Evolutionary conservation across 352 stramenopile genomes (phyloP).

Genomic region (Pythium dissimile): DNA sequence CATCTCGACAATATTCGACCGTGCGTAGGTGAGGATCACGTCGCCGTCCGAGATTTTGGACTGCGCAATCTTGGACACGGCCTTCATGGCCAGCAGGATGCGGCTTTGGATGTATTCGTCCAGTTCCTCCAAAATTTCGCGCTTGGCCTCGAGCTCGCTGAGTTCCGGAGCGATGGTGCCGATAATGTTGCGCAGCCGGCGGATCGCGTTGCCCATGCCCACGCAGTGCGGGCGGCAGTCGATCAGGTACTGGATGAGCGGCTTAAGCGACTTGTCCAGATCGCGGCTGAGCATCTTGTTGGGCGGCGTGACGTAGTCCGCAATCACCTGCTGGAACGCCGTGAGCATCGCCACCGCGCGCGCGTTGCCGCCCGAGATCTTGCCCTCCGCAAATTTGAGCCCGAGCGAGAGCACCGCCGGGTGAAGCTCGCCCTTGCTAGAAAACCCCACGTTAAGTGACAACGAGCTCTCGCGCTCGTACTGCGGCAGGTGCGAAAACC

Average conservation of each 20-base stretch:
- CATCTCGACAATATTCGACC: constrained; percentile 89
- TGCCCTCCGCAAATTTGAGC: constrained; percentile 89
- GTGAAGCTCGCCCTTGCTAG: constrained; percentile 83
- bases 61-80: constrained; percentile 85
- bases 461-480: constrained; percentile 80
- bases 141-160: constrained; percentile 83
- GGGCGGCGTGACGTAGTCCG: constrained; percentile 83
- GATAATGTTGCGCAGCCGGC: constrained; percentile 87
- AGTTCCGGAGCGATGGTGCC: constrained; percentile 83
- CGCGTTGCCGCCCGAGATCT: constrained; percentile 89
- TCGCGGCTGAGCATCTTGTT: constrained; percentile 82
- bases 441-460: constrained; percentile 69
- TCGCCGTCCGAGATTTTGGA: constrained; percentile 90
- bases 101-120: constrained; percentile 93
- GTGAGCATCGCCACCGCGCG: constrained; percentile 93
- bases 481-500: constrained; percentile 84
- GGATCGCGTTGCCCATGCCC: constrained; percentile 95
- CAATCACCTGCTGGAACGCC: constrained; percentile 88
- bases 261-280: constrained; percentile 88
- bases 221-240: constrained; percentile 92
- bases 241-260: constrained; percentile 94
- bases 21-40: constrained; percentile 94
- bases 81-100: constrained; percentile 89
- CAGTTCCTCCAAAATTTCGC: constrained; percentile 87
- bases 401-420: constrained; percentile 88